A percentile compares a stretch with the other conserved stretches of the same genome.
phyloP scores from a whole-genome alignment of 768 basidiomycete genomes.

The Boletus tylopilopsis region DNA sequence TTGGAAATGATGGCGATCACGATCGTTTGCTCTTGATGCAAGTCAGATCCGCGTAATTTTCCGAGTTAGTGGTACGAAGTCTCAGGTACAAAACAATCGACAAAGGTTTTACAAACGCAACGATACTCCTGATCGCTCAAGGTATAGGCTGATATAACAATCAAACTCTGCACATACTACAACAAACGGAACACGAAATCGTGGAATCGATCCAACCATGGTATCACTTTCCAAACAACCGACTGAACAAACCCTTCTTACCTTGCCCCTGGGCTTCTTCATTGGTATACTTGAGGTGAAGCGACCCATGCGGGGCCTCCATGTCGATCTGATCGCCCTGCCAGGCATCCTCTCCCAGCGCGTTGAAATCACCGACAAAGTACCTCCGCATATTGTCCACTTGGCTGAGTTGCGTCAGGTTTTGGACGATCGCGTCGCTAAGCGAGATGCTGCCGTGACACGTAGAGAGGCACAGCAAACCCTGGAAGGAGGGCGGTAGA shows the following conservation, averaged over 20 bases:
- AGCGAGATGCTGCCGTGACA: conserved; percentile 15
- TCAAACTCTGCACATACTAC: too few relatives aligned
- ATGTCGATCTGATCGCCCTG: conserved; percentile 18
- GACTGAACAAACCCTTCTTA: neutral
- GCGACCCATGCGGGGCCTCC: conserved; percentile 14
- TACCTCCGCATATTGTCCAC: conserved; percentile 11
- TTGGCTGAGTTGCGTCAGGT: conserved; percentile 23
- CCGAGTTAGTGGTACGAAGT: too few relatives aligned
- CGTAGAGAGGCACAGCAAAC: conserved; percentile 15
- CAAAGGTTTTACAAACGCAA: too few relatives aligned
- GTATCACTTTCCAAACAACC: neutral
- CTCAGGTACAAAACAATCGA: too few relatives aligned
- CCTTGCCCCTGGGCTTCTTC: conserved; percentile 3
- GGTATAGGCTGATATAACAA: too few relatives aligned
- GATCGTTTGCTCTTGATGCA: too few relatives aligned
- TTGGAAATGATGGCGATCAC: too few relatives aligned
- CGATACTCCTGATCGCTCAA: too few relatives aligned
- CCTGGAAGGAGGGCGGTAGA: conserved; percentile 23
- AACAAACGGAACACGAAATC: too few relatives aligned
- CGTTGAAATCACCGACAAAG: conserved; percentile 24
- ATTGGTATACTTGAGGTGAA: conserved; percentile 20
- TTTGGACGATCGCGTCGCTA: conserved; percentile 9
- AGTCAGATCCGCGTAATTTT: too few relatives aligned
- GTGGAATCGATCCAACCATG: too few relatives aligned
- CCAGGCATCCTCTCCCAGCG: conserved; percentile 20